A percentile compares a stretch with the other conserved stretches of the same genome.
phyloP scores from a whole-genome alignment of 371 early-diverging fungal species.

The Zopfochytrium polystomum region DNA sequence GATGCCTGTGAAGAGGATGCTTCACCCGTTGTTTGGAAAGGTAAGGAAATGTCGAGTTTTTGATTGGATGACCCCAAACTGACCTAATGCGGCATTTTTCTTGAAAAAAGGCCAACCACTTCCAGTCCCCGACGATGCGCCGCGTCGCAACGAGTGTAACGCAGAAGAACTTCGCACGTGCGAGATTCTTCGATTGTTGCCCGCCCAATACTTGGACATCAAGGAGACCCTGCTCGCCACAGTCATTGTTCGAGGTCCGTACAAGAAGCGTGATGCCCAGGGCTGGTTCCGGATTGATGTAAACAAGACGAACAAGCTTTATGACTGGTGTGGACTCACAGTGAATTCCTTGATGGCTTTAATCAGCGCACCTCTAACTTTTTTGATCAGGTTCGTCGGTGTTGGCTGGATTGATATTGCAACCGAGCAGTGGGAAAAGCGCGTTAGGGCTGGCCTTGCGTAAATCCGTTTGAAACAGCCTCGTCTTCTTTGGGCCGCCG shows the following conservation, averaged over 20 bases:
- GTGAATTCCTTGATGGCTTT: not conserved
- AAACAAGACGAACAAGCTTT: constrained; percentile 34
- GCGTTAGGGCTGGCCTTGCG: not conserved
- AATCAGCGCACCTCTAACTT: not conserved
- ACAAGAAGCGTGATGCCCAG: constrained; percentile 38
- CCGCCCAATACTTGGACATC: constrained; percentile 37
- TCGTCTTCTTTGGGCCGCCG: too few relatives aligned
- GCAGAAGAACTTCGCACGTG: constrained; percentile 38
- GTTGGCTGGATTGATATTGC: constrained; percentile 3
- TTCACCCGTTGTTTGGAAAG: constrained; percentile 7
- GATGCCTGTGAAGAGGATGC: not conserved
- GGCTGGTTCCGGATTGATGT: constrained; percentile 44
- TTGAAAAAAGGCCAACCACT: constrained; percentile 1
- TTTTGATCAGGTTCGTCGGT: not conserved
- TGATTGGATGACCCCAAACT: not conserved
- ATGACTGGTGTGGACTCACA: constrained; percentile 29
- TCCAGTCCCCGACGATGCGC: not conserved
- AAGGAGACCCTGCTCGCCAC: constrained; percentile 43
- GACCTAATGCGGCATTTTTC: not conserved
- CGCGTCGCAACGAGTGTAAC: constrained; percentile 4
- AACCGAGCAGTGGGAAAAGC: not conserved
- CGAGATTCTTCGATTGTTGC: constrained; percentile 37
- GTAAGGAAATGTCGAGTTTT: not conserved
- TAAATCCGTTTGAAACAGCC: too few relatives aligned
- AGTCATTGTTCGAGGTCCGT: constrained; percentile 29